Base-by-base conservation (phyloP, 2,329 filamentous ascomycete genomes). In the Cladosporium sp. region DNA sequence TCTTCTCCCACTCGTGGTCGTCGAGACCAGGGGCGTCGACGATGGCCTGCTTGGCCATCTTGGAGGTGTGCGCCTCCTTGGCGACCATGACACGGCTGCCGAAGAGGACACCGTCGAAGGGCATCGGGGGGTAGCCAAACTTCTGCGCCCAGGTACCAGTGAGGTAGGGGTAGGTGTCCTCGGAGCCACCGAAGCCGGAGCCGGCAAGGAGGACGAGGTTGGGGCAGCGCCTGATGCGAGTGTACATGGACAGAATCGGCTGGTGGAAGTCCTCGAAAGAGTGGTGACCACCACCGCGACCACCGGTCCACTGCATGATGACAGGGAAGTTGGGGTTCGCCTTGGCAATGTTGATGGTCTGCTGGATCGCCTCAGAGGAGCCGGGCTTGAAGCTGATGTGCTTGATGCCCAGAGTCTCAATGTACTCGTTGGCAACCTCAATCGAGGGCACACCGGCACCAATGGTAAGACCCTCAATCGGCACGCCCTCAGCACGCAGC, bases 211-310 rank as follows among this genome's bases (percentile, higher is more conserved):
- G 78, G 55, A 95, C 86, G 57, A 96, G 84, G 73, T 96, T 96
- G 61, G 87, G 80, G 59, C 86, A 86, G 66, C 89, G 84, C 66
- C 91, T 83, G 59, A 96, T 90, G 53, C 90, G 85, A 60, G 84
- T 82, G 69, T 96, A 96, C 87, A 95, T 95, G 63, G 89, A 84
- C 7, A 96, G 76, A 42, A 96, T 85, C 4, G 91, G 91, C 65
- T 91, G 85, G 70, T 95, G 91, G 79, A 96, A 95, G 70, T 96
- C 91, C 69, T 96, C 91, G 58, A 85, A 95, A 1, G 90, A 95
- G 74, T 96, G 91, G 70, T 95, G 91, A 53, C 91, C 91, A 74
- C 91, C 91, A 60, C 90, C 91, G 72, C 91, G 86, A 38, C 91
- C 91, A 67, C 91, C 91, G 55, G 91, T 96, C 91, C 91, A 96